These are phyloP conservation scores for Gryganskiella cystojenkinii DNA, from an alignment of 192 early-diverging fungal species.

Conservation along the genomic window DNA sequence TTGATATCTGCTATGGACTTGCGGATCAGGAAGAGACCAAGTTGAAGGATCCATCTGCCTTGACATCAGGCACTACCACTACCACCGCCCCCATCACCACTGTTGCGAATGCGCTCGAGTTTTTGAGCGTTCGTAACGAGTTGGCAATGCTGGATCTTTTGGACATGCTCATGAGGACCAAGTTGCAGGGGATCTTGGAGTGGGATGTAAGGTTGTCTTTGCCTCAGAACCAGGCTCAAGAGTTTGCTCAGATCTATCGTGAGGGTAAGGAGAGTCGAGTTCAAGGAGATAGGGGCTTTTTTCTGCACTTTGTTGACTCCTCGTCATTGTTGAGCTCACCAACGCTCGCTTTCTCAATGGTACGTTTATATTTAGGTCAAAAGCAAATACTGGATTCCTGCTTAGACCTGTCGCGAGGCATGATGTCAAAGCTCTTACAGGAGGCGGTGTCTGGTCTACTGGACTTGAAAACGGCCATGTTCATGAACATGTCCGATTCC, in stretches of 20 bases:
- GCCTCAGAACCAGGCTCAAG: conserved; percentile 46
- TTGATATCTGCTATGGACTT: conserved; percentile 2
- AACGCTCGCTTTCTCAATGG: background rate
- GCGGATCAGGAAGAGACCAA: conserved; percentile 12
- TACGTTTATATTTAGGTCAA: conserved; percentile 35
- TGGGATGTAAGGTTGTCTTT: conserved; percentile 1
- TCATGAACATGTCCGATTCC: background rate
- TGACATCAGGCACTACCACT: no score
- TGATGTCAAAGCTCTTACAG: conserved; percentile 11
- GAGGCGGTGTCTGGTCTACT: conserved; percentile 22
- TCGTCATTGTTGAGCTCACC: background rate
- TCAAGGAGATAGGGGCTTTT: no score
- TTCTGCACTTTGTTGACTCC: background rate
- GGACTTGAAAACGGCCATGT: conserved; percentile 3
- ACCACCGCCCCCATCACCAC: conserved; percentile 2
- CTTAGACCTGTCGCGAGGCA: conserved; percentile 19
- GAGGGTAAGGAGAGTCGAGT: conserved; percentile 38
- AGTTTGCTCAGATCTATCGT: conserved; percentile 63
- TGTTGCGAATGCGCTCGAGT: conserved; percentile 32
- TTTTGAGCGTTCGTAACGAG: conserved; percentile 67
- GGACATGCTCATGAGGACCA: conserved; percentile 55
- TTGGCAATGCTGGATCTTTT: conserved; percentile 63
- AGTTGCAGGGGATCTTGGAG: conserved; percentile 36
- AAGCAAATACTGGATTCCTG: conserved; percentile 26
- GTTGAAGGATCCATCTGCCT: background rate